A percentile compares a stretch with the other conserved stretches of the same genome.
Evolutionary conservation across 2,329 filamentous ascomycete species (phyloP).

Genomic region (Daldinia sp.): DNA sequence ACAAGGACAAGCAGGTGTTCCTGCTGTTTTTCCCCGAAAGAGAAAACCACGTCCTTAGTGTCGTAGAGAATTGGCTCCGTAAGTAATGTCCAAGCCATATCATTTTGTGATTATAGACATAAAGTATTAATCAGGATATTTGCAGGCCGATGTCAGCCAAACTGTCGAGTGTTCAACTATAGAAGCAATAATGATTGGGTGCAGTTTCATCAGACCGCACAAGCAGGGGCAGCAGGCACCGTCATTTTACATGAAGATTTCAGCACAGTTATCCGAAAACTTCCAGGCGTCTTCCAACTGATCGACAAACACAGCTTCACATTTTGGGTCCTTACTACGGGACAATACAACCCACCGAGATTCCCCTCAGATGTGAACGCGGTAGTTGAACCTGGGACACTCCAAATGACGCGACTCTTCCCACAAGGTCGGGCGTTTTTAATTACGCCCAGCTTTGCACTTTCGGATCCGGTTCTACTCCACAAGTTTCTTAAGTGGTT

Average conservation of each 20-base stretch:
- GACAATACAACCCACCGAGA: constrained; percentile 41
- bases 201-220: constrained; percentile 41
- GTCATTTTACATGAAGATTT: constrained; percentile 45
- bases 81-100: constrained; percentile 26
- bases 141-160: constrained; percentile 39
- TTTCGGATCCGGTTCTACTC: constrained; percentile 54
- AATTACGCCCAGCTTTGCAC: constrained; percentile 59
- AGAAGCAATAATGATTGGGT: constrained; percentile 40
- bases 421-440: constrained; percentile 56
- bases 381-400: constrained; percentile 43
- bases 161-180: constrained; percentile 44
- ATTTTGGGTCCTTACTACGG: constrained; percentile 43
- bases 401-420: constrained; percentile 53
- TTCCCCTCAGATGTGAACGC: constrained; percentile 43
- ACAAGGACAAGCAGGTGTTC: constrained; percentile 41
- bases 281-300: constrained; percentile 41
- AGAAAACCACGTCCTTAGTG: constrained; percentile 35
- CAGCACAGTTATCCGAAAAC: constrained; percentile 39
- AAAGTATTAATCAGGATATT: constrained; percentile 12
- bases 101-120: not conserved
- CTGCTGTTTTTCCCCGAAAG: constrained; percentile 43
- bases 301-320: constrained; percentile 41
- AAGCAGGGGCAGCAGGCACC: constrained; percentile 40
- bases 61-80: constrained; percentile 45
- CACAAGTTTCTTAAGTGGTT: constrained; percentile 54